Evolutionary conservation across 176 grass and related monocot species (phyloP).

Genomic region (Bromus sterilis): DNA sequence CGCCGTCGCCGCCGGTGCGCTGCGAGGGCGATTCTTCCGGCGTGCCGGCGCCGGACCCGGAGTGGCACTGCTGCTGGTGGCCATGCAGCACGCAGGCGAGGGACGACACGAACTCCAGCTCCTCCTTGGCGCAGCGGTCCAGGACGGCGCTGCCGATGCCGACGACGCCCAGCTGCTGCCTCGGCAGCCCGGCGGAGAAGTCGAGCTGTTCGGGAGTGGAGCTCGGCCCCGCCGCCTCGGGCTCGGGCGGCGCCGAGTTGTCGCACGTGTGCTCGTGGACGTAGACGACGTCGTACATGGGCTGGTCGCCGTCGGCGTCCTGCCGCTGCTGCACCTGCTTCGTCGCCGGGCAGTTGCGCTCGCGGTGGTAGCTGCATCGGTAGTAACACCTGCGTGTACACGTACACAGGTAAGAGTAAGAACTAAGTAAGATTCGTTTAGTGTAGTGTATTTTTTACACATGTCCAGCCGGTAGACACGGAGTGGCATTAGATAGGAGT

Average conservation of each 20-base stretch:
- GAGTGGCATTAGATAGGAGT: neutral
- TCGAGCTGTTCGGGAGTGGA: neutral
- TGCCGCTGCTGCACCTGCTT: constrained; percentile 68
- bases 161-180: neutral
- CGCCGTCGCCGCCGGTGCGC: neutral
- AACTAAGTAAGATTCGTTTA: neutral
- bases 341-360: constrained; percentile 45
- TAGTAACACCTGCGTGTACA: constrained; percentile 49
- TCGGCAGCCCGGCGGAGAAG: neutral
- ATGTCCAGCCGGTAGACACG: neutral
- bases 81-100: constrained; percentile 35
- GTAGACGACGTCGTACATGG: constrained; percentile 37
- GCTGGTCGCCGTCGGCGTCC: constrained; percentile 16
- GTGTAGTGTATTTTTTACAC: neutral
- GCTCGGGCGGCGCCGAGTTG: neutral
- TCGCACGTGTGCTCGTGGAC: constrained; percentile 51
- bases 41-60: neutral
- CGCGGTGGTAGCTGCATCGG: constrained; percentile 44
- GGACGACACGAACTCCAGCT: constrained; percentile 38
- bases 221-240: neutral
- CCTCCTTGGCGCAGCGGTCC: constrained; percentile 6
- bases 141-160: neutral
- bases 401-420: neutral
- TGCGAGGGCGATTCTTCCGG: neutral
- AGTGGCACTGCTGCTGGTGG: neutral